Percentiles rank a stretch among this genome's conserved stretches.
phyloP scores from a whole-genome alignment of 768 basidiomycete species.

The Auriculariales sp. region DNA sequence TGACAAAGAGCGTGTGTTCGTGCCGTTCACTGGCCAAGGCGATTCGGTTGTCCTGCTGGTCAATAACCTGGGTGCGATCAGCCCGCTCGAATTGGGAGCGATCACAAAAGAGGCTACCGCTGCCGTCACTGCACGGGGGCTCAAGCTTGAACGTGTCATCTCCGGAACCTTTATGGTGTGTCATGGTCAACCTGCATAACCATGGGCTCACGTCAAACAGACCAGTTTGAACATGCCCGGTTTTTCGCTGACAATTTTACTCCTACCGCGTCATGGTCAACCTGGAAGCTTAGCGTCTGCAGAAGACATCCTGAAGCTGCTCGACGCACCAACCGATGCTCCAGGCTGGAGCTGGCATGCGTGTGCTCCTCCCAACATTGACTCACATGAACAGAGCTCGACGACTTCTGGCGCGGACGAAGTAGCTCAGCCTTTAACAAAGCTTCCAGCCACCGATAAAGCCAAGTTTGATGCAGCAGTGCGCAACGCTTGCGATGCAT shows the following conservation, averaged over 20 bases:
- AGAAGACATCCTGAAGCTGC: constrained; percentile 41
- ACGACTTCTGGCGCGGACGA: neutral
- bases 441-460: constrained; percentile 27
- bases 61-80: constrained; percentile 76
- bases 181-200: constrained; percentile 6
- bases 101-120: constrained; percentile 38
- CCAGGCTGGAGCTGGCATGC: constrained; percentile 84
- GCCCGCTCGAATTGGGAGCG: constrained; percentile 65
- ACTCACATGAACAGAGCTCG: neutral
- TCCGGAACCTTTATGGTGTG: constrained; percentile 78
- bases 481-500: constrained; percentile 41
- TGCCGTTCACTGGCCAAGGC: constrained; percentile 53
- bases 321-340: constrained; percentile 51
- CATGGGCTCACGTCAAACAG: constrained; percentile 25
- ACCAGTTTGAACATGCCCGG: constrained; percentile 90
- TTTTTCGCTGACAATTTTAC: constrained; percentile 70
- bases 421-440: neutral
- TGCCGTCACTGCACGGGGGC: constrained; percentile 22
- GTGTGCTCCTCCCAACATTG: constrained; percentile 15
- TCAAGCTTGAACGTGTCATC: constrained; percentile 47
- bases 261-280: constrained; percentile 42
- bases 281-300: constrained; percentile 16
- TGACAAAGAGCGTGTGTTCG: constrained; percentile 66
- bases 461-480: constrained; percentile 40
- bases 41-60: constrained; percentile 56